Percentiles rank a stretch among this genome's conserved stretches.
These are phyloP conservation scores for Mycena polygramma DNA, from an alignment of 768 basidiomycete species.

Conservation along the genomic window DNA sequence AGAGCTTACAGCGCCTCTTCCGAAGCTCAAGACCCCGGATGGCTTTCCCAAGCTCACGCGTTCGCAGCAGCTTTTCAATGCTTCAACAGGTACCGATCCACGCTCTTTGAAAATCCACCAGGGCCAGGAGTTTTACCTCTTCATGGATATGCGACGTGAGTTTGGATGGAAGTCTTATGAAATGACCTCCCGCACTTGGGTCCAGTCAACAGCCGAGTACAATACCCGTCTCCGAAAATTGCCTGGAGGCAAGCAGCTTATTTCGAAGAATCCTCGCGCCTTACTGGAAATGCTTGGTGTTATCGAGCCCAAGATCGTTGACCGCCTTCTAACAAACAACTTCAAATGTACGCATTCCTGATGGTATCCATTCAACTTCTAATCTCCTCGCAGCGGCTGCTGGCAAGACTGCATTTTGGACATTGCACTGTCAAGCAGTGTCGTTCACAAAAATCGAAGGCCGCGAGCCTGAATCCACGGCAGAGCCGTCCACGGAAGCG, in stretches of 20 bases:
- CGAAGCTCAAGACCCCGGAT: not conserved
- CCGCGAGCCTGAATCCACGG: not conserved
- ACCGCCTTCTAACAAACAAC: not conserved
- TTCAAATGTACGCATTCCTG: not conserved
- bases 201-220: not conserved
- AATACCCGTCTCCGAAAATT: not conserved
- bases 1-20: conserved; percentile 7
- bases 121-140: not conserved
- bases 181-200: not conserved
- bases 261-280: not conserved
- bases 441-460: not conserved
- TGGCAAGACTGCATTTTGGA: not conserved
- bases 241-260: not conserved
- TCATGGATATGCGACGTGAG: not conserved
- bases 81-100: not conserved
- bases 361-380: too few species aligned
- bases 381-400: not conserved
- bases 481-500: not conserved
- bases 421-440: not conserved
- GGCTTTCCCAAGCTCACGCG: not conserved
- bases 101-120: not conserved
- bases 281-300: not conserved
- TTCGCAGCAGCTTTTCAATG: not conserved
- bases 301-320: not conserved
- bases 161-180: not conserved